Evolutionary conservation across 306 rosid species (phyloP).

Genomic region (Glycine tomentella): DNA sequence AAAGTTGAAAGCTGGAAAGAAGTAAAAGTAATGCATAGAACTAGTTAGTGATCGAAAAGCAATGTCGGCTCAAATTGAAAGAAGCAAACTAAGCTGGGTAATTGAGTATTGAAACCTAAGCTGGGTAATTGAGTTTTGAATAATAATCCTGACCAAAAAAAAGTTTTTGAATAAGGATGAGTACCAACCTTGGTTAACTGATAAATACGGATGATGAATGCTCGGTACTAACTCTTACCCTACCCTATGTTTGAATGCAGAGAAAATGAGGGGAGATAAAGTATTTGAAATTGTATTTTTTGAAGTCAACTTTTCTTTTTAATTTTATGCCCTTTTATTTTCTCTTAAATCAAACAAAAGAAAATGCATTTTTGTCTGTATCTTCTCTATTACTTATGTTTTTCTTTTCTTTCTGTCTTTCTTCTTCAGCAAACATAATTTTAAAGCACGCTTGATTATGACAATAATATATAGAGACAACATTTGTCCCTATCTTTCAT

Average conservation of each 20-base stretch:
- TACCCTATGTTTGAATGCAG: not conserved
- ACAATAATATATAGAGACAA: not conserved
- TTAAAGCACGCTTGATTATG: not conserved
- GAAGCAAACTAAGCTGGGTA: no score
- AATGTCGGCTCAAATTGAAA: no score
- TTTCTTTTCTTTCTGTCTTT: not conserved
- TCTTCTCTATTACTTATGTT: not conserved
- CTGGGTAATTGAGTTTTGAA: not conserved
- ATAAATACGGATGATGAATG: not conserved
- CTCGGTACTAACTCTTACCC: not conserved
- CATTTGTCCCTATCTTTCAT: not conserved
- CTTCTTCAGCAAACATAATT: not conserved
- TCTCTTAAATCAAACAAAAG: not conserved
- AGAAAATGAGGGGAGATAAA: not conserved
- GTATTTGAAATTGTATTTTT: not conserved
- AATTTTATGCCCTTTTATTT: not conserved
- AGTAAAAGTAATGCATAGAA: no score
- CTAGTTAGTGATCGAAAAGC: no score
- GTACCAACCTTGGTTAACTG: constrained; percentile 27
- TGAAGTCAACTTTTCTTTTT: not conserved
- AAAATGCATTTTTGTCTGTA: not conserved
- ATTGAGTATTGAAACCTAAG: not conserved
- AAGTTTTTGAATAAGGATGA: not conserved
- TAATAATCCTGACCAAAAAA: not conserved
- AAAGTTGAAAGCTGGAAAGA: no score